Evolutionary conservation across 2,329 filamentous ascomycete genomes (phyloP).

Genomic region (Alternaria brassicicola): DNA sequence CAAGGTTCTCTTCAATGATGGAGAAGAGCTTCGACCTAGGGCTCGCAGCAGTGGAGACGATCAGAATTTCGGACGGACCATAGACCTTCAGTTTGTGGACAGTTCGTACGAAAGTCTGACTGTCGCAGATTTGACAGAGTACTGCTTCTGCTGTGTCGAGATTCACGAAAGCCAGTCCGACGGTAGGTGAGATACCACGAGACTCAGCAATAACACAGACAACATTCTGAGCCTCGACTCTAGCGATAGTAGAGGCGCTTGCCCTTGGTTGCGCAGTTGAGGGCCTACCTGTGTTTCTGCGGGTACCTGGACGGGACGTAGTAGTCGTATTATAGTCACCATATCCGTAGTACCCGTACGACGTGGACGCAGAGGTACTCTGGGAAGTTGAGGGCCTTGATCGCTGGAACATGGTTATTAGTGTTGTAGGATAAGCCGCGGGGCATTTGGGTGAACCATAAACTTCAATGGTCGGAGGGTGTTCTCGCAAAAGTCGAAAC

Average conservation of each 20-base stretch:
- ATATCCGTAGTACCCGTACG: constrained; percentile 45
- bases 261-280: constrained; percentile 60
- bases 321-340: constrained; percentile 47
- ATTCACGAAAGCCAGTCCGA: constrained; percentile 88
- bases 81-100: constrained; percentile 85
- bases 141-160: constrained; percentile 82
- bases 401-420: constrained; percentile 36
- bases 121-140: constrained; percentile 90
- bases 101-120: constrained; percentile 87
- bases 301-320: constrained; percentile 43
- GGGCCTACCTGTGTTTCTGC: constrained; percentile 44
- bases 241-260: constrained; percentile 63
- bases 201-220: constrained; percentile 90
- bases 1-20: constrained; percentile 74
- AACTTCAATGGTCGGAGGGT: neutral
- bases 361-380: constrained; percentile 40
- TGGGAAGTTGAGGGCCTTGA: constrained; percentile 37
- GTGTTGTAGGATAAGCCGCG: constrained; percentile 26
- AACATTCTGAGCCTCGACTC: constrained; percentile 68
- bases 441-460: constrained; percentile 18
- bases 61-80: constrained; percentile 78
- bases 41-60: constrained; percentile 74
- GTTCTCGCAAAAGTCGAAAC: neutral
- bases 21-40: constrained; percentile 74
- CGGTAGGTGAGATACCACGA: constrained; percentile 81